phyloP scores from a whole-genome alignment of 371 early-diverging fungal genomes.

The Rhizopus delemar region DNA sequence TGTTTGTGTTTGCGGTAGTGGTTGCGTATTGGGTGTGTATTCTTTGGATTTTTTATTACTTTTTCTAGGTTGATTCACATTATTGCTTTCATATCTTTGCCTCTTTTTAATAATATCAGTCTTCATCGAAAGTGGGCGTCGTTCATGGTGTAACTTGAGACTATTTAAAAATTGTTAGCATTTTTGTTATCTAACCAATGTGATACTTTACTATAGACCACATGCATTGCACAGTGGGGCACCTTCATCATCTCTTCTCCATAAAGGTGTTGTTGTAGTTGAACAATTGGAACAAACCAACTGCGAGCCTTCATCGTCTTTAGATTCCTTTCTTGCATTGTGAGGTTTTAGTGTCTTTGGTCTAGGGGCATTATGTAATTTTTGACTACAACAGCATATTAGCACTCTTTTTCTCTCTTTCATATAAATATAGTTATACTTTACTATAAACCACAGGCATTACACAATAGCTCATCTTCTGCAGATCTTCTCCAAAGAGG shows the following conservation, averaged over 20 bases:
- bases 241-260: conserved; percentile 88
- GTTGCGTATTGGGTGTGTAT: not conserved
- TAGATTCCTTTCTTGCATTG: conserved; percentile 33
- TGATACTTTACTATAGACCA: conserved; percentile 78
- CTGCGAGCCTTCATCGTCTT: conserved; percentile 43
- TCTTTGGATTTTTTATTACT: conserved; percentile 15
- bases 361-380: conserved; percentile 75
- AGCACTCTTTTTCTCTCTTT: too few species aligned
- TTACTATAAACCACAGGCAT: conserved; percentile 92
- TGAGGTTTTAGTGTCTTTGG: conserved; percentile 53
- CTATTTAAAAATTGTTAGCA: conserved; percentile 15
- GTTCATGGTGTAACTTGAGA: conserved; percentile 81
- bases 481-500: conserved; percentile 94
- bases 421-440: conserved; percentile 6
- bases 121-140: conserved; percentile 76
- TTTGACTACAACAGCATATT: conserved; percentile 32
- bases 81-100: conserved; percentile 64
- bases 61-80: conserved; percentile 7
- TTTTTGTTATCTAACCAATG: not conserved
- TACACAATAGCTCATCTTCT: conserved; percentile 85
- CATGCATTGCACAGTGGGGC: conserved; percentile 93
- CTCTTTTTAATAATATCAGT: conserved; percentile 81
- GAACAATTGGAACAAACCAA: conserved; percentile 83
- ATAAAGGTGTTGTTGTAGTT: conserved; percentile 89
- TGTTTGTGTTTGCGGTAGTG: conserved; percentile 6